Base-by-base conservation (phyloP, 1,139 yeast species). In the Kluyveromyces marxianus region DNA sequence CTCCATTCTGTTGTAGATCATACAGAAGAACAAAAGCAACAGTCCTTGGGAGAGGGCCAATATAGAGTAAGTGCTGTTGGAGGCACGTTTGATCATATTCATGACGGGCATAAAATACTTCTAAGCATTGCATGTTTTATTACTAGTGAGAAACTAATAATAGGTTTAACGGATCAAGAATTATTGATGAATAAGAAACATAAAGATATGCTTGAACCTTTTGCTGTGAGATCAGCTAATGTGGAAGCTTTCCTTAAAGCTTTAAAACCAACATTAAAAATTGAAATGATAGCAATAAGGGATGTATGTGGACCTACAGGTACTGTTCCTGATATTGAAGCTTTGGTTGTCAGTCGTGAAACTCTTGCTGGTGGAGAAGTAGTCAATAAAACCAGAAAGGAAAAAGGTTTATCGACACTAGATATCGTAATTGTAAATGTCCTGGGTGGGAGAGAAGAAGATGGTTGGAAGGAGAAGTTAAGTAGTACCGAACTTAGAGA, bases 261-360 rank as follows among this genome's bases (percentile, higher is more conserved):
- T 34, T 62, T 82, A 25, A 69, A 69, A 42, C 77, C 83, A 2
- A 54, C 58, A 0, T 62, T 80, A 7, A 48, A 53, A 0, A 59
- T 75, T 3, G 74, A 75, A 28, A 62, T 76, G 25, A 76, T 74
- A 45, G 79, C 83, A 56, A 81, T 94, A 36, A 76, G 79, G 50
- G 98, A 94, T 62, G 76, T 90, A 0, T 89, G 95, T 66, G 99
- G 99, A 0, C 98, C 98, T 2, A 89, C 98, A 0, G 96, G 90
- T 0, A 73, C 75, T n/a, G 72, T 85, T 2, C 72, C 73, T 25
- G 81, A 80, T 36, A 87, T 94, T 38, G 84, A 89, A 54, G 84
- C 89, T 0, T 72, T 94, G 46, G 80, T 90, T 0, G 79, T 92
- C 5, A 86, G 96, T 54, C 72, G 77, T 38, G 98, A 94, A 58